A percentile compares a stretch with the other conserved stretches of the same genome.
Evolutionary conservation across 2,329 filamentous ascomycete genomes (phyloP).

Genomic region (Madurella fahalii): DNA sequence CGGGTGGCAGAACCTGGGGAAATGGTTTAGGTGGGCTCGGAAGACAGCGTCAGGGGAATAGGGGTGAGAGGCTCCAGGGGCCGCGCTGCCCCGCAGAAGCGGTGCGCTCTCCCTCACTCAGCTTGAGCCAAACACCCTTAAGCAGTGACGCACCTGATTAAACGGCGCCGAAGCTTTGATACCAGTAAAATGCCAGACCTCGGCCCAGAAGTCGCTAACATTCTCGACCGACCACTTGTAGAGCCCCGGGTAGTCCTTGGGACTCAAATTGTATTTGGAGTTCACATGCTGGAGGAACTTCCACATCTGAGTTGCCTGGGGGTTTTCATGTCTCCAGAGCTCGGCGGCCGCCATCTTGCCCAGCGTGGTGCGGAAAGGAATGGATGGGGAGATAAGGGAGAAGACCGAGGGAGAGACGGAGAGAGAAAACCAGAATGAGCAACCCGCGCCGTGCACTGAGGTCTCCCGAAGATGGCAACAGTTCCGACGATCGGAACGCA

Average conservation of each 20-base stretch:
- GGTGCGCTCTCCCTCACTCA: too few species aligned
- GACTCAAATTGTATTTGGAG: constrained; percentile 57
- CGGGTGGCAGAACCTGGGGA: constrained; percentile 60
- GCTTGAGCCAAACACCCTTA: too few species aligned
- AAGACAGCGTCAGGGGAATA: neutral
- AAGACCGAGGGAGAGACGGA: too few species aligned
- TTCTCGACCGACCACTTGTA: constrained; percentile 82
- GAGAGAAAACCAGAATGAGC: too few species aligned
- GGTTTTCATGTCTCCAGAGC: constrained; percentile 69
- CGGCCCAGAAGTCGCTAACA: constrained; percentile 74
- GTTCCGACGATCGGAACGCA: neutral
- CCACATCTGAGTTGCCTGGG: constrained; percentile 65
- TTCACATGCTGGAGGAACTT: constrained; percentile 68
- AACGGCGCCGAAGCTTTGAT: constrained; percentile 65
- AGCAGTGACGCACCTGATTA: constrained; percentile 46
- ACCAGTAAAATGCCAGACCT: constrained; percentile 78
- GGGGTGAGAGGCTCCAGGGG: neutral
- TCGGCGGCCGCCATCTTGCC: constrained; percentile 34
- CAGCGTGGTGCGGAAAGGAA: neutral
- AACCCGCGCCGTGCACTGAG: neutral
- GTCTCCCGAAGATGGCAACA: neutral
- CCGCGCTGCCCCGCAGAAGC: neutral
- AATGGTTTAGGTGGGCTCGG: constrained; percentile 1
- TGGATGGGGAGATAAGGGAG: neutral
- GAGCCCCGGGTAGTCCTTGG: constrained; percentile 68